phyloP scores from a whole-genome alignment of 163 green algal species.

The Scenedesmus sp. region DNA sequence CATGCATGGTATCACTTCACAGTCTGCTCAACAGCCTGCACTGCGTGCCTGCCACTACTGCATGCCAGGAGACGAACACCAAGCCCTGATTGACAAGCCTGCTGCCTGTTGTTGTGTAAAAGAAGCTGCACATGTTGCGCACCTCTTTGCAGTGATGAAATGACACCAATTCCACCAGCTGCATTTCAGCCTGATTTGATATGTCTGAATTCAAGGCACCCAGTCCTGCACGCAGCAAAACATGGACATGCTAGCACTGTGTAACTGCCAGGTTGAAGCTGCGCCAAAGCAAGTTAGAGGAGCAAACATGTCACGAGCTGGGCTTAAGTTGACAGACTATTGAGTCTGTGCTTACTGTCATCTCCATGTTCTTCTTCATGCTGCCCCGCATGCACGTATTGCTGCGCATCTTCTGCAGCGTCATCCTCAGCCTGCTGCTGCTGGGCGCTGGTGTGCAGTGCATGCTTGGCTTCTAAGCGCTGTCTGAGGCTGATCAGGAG shows the following conservation, averaged over 20 bases:
- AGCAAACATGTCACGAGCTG: not conserved
- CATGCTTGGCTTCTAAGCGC: slow-evolving; percentile 26
- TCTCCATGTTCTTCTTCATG: not conserved
- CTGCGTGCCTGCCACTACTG: not conserved
- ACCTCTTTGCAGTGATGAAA: slow-evolving; percentile 48
- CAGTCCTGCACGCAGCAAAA: not conserved
- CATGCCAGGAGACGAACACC: not conserved
- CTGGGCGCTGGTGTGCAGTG: slow-evolving; percentile 3
- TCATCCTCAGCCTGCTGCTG: not conserved
- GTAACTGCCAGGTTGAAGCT: not conserved
- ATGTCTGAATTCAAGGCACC: not conserved
- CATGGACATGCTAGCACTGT: not conserved
- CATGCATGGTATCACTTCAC: not conserved
- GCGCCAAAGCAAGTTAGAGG: not conserved
- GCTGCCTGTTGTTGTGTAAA: not conserved
- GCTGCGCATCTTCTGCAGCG: not conserved
- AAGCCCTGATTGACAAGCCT: not conserved
- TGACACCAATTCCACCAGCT: slow-evolving; percentile 33
- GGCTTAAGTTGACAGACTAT: not conserved
- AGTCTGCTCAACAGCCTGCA: too few species aligned
- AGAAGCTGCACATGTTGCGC: not conserved
- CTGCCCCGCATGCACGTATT: not conserved
- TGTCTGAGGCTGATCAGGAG: not conserved
- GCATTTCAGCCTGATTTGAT: slow-evolving; percentile 2
- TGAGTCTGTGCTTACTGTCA: not conserved